Base-by-base conservation (phyloP, 306 rosid species). In the Begonia fuchsioides region DNA sequence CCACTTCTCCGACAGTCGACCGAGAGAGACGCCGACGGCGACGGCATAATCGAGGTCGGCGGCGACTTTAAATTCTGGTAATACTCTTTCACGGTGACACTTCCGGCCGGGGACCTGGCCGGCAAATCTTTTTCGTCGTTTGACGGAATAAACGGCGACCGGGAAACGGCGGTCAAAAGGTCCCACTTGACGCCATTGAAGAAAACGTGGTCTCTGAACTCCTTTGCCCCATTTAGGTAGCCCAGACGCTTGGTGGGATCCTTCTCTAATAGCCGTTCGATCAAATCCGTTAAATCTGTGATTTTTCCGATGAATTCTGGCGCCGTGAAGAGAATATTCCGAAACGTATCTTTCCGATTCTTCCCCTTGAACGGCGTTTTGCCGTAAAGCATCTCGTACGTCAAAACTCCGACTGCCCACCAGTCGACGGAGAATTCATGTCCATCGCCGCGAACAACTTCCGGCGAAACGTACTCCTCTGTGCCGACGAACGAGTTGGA, bases 341-440 rank as follows among this genome's bases (percentile, higher is more conserved):
- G 71, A 32, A 85, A 90, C 65, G 98, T 90, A 8, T 90, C 95
- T 43, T 90, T 90, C 38, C 84, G 56, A 14, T 50, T 76, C 71
- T 57, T 79, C n/a, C 94, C 95, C 61, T 90, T 90, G n/a, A 90
- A 90, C 71, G 98, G 98, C 61, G 98, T 90, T 74, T 61, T 64
- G 0, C 95, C 98, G 20, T 85, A 85, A 2, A 85, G 2, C 81
- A 83, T 75, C 82, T 90, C 98, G 74, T 79, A 79, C 1, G 76
- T 61, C 6, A 90, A 50, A 2, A 90, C 66, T 2, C 98, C 98
- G 0, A 90, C 56, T 49, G 87, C 95, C 98, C 98, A 90, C 94
- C 94, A 90, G 43, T 90, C 98, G 0, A 90, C 98, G n/a, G 95
- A 77, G 59, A 90, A 90, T 62, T 82, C 98, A 54, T 90, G 98